These are phyloP conservation scores for Diaporthe ilicicola DNA, from an alignment of 2,329 filamentous ascomycete genomes.

Conservation along the genomic window DNA sequence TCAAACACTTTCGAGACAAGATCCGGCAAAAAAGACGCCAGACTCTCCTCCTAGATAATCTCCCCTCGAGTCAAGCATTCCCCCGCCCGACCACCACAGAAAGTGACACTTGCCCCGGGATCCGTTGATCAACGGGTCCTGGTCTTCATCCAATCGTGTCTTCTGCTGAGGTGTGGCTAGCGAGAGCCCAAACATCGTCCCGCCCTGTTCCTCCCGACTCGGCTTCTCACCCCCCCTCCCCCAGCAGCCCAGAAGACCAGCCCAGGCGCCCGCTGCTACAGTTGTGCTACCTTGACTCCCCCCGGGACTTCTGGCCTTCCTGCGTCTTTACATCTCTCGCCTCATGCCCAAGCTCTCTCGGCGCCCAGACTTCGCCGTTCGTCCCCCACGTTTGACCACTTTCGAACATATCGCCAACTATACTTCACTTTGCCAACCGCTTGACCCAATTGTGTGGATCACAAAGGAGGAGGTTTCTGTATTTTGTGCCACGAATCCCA, in stretches of 20 bases:
- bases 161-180: slow-evolving; percentile 8
- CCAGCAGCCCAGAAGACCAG: slow-evolving; percentile 2
- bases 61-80: slow-evolving; percentile 14
- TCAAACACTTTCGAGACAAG: slow-evolving; percentile 43
- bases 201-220: slow-evolving; percentile 23
- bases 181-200: slow-evolving; percentile 20
- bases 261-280: slow-evolving; percentile 6
- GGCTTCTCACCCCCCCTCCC: background rate
- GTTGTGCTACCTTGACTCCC: slow-evolving; percentile 12
- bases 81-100: slow-evolving; percentile 13
- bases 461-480: background rate
- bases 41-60: slow-evolving; percentile 26
- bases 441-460: slow-evolving; percentile 20
- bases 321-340: slow-evolving; percentile 32
- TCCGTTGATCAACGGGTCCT: slow-evolving; percentile 10
- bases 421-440: background rate
- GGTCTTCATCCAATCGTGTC: background rate
- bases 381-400: slow-evolving; percentile 38
- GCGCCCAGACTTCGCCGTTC: slow-evolving; percentile 48
- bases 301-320: slow-evolving; percentile 7
- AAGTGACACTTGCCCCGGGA: slow-evolving; percentile 22
- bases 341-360: slow-evolving; percentile 46
- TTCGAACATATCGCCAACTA: slow-evolving; percentile 29
- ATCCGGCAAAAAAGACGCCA: slow-evolving; percentile 23
- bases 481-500: background rate